Evolutionary conservation across 768 basidiomycete genomes (phyloP), one percentile per base, ranked within the genome.

Genomic region (Pilatotrama ljubarskyi): DNA sequence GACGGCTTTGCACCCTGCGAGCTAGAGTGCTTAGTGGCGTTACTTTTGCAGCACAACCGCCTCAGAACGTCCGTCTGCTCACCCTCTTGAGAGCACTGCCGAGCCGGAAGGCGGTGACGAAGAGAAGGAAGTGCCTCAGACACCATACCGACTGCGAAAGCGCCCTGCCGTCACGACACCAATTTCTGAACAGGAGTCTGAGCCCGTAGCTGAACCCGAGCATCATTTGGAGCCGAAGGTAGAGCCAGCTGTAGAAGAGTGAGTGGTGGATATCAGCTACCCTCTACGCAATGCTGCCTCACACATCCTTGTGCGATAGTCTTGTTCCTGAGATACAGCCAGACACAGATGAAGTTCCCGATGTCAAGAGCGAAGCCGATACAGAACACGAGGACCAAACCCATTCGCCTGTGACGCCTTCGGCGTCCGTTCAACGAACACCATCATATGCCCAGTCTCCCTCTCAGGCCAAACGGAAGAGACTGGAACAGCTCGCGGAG

Each of bases 401-500:
- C 5, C 18, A 14, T n/a, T 4, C n/a, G 22, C 52, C 59, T 53
- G n/a, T 32, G 11, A 42, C 58, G 15, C 62, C 65, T 10, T 24
- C 50, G 37, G 17, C 61, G 2, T 55, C 64, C 14, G 59, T 54
- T 10, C 58, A 62, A 20, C 35, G 32, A 9, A 49, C 52, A 14
- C 61, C 55, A 17, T 63, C 65, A 2, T 77, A 73, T 60, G 62
- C 69, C 1, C 44, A 71, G 25, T 75, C 75, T 13, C 75, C 76
- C 5, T 57, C 53, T 6, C 68, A 67, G 26, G 73, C 70, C 48
- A 79, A 77, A 62, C 64, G 75, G 37, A 75, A 69, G 60, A 66
- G 62, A 29, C 40, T 77, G 63, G 70, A 73, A 53, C 60, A 72
- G 29, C 64, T 78, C 20, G 76, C 71, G 8, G 70, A 69, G 62